These are phyloP conservation scores for Russula olivacea DNA, from an alignment of 768 basidiomycete genomes.

Conservation along the genomic window DNA sequence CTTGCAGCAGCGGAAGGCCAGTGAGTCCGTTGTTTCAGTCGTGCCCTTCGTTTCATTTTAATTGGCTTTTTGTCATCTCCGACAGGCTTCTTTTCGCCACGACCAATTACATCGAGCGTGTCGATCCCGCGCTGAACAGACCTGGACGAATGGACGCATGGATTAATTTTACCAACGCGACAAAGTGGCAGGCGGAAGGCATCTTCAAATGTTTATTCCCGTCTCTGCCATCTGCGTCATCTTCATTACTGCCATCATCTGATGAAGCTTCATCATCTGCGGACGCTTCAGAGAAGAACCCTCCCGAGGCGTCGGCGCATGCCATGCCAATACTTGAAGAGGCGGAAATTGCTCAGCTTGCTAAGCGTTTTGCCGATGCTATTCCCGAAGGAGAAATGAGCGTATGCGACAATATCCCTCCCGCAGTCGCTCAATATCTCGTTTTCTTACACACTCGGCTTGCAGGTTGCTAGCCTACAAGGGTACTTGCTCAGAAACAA, in stretches of 20 bases:
- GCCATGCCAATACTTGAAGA: conserved; percentile 67
- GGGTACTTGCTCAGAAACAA: conserved; percentile 87
- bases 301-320: conserved; percentile 45
- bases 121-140: conserved; percentile 82
- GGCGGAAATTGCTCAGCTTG: conserved; percentile 67
- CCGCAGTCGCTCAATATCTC: neutral
- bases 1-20: conserved; percentile 83
- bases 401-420: conserved; percentile 42
- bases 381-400: conserved; percentile 87
- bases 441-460: conserved; percentile 13
- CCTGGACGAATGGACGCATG: conserved; percentile 91
- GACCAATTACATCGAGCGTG: conserved; percentile 88
- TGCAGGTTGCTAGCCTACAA: conserved; percentile 74
- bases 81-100: conserved; percentile 79
- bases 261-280: conserved; percentile 10
- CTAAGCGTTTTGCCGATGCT: conserved; percentile 73
- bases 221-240: conserved; percentile 38
- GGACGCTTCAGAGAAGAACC: conserved; percentile 58
- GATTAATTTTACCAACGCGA: conserved; percentile 87
- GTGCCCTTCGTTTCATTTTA: conserved; percentile 3
- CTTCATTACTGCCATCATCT: neutral
- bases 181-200: conserved; percentile 88
- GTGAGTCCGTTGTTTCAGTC: conserved; percentile 38
- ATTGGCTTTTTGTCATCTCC: conserved; percentile 17
- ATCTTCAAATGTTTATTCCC: conserved; percentile 96